Evolutionary conservation across 1,139 yeast genomes (phyloP).

Genomic region (Candida glucosophila): DNA sequence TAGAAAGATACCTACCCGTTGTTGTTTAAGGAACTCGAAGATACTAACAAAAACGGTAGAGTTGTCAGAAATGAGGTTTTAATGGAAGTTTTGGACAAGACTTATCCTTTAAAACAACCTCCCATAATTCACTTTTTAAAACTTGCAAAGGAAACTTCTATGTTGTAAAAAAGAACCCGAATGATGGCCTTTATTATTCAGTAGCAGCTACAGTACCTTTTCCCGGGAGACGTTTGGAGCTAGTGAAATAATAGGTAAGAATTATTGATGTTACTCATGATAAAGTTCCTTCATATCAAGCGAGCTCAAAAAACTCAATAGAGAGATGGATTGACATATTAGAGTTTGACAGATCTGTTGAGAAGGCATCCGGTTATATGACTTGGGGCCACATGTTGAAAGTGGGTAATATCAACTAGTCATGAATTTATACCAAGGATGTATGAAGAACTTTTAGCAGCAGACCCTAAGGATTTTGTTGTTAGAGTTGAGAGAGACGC

Average conservation of each 20-base stretch:
- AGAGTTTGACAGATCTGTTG: constrained; percentile 54
- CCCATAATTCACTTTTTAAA: constrained; percentile 57
- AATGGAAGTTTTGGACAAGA: constrained; percentile 51
- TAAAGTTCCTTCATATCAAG: constrained; percentile 65
- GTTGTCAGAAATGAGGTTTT: constrained; percentile 55
- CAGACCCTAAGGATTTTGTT: constrained; percentile 38
- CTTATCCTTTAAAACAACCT: constrained; percentile 50
- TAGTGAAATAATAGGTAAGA: constrained; percentile 48
- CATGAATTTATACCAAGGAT: constrained; percentile 21
- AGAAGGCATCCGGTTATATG: constrained; percentile 69
- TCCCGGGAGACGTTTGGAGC: constrained; percentile 71
- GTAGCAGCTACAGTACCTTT: constrained; percentile 73
- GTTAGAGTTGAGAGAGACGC: constrained; percentile 55
- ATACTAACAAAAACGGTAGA: constrained; percentile 19
- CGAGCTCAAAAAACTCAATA: constrained; percentile 62
- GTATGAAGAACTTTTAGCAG: constrained; percentile 21
- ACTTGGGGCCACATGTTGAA: constrained; percentile 63
- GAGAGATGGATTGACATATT: constrained; percentile 63
- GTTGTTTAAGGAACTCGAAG: constrained; percentile 45
- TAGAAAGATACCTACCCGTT: constrained; percentile 55
- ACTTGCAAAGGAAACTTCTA: constrained; percentile 68
- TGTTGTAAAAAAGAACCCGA: constrained; percentile 43
- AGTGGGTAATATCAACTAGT: constrained; percentile 45
- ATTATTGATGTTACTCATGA: constrained; percentile 57
- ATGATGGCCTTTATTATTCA: constrained; percentile 53